phyloP scores from a whole-genome alignment of 371 early-diverging fungal species.

The Mortierella sp. region DNA sequence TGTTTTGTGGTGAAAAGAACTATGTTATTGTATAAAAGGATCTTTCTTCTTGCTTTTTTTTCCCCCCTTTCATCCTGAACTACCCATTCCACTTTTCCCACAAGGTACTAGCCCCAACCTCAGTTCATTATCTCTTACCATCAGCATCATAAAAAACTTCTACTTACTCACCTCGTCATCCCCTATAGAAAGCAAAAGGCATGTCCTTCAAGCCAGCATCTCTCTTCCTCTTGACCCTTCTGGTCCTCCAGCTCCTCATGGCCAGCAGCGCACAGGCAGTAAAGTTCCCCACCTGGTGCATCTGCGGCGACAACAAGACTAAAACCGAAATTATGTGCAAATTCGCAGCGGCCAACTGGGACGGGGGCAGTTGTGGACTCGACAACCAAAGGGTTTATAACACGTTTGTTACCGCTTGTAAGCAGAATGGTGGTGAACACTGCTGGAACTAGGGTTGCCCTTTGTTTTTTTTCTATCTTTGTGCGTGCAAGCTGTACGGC shows the following conservation, averaged over 20 bases:
- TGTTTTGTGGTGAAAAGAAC: too few species aligned
- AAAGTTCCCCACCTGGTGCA: neutral
- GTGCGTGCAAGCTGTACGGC: too few species aligned
- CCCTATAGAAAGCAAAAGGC: neutral
- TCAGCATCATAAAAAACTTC: neutral
- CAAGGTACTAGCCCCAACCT: too few species aligned
- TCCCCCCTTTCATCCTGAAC: too few species aligned
- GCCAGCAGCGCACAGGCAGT: neutral
- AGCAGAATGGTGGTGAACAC: neutral
- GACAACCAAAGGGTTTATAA: neutral
- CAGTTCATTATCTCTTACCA: too few species aligned
- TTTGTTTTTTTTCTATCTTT: too few species aligned
- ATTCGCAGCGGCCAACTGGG: neutral
- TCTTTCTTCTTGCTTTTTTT: too few species aligned
- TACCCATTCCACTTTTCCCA: too few species aligned
- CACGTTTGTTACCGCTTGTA: neutral
- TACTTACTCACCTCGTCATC: neutral
- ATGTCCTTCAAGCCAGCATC: neutral
- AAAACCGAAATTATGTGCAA: neutral
- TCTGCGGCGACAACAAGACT: constrained; percentile 5
- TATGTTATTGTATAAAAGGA: too few species aligned
- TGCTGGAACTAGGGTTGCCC: neutral
- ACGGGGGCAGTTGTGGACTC: neutral
- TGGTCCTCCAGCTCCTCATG: neutral
- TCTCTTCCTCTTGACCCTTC: neutral